Conservation (phyloP, 768 basidiomycete species). For the Agaricus blazei region DNA sequence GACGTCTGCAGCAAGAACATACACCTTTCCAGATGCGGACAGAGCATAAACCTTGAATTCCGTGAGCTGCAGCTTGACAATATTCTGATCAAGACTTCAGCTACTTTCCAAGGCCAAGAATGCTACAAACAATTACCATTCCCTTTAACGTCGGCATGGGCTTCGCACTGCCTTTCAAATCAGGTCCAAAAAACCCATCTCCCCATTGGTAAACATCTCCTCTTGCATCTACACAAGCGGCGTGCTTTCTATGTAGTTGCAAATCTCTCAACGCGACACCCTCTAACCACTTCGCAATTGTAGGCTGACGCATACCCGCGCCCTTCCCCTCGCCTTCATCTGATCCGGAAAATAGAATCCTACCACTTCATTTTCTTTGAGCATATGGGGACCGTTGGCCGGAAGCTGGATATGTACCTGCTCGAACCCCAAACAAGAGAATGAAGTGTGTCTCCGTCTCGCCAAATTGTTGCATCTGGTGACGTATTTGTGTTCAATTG, state of each 20-base stretch:
- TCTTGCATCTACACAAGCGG: slow-evolving; percentile 70
- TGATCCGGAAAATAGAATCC: slow-evolving; percentile 35
- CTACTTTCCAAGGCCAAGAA: not conserved
- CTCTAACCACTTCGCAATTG: slow-evolving; percentile 52
- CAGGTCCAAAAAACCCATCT: slow-evolving; percentile 45
- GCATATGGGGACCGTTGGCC: not conserved
- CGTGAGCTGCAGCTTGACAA: slow-evolving; percentile 57
- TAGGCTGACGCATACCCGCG: slow-evolving; percentile 44
- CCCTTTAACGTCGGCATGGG: slow-evolving; percentile 57
- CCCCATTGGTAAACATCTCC: slow-evolving; percentile 90
- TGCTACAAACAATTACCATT: slow-evolving; percentile 42
- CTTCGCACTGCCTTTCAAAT: slow-evolving; percentile 16
- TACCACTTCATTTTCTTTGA: not conserved
- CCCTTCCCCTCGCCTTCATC: slow-evolving; percentile 18
- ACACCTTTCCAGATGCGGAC: slow-evolving; percentile 72
- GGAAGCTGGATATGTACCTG: slow-evolving; percentile 35
- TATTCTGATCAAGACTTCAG: slow-evolving; percentile 45
- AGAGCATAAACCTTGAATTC: slow-evolving; percentile 68
- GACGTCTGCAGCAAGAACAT: slow-evolving; percentile 53
- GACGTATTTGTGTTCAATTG: slow-evolving; percentile 12
- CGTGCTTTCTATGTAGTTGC: slow-evolving; percentile 58
- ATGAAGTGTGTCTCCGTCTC: slow-evolving; percentile 30
- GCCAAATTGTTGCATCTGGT: slow-evolving; percentile 2
- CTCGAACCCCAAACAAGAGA: slow-evolving; percentile 76
- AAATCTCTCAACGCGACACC: slow-evolving; percentile 71